A percentile compares a stretch with the other conserved stretches of the same genome.
Evolutionary conservation across 805 yeast species (phyloP).

Genomic region (Ascoidea tarda): DNA sequence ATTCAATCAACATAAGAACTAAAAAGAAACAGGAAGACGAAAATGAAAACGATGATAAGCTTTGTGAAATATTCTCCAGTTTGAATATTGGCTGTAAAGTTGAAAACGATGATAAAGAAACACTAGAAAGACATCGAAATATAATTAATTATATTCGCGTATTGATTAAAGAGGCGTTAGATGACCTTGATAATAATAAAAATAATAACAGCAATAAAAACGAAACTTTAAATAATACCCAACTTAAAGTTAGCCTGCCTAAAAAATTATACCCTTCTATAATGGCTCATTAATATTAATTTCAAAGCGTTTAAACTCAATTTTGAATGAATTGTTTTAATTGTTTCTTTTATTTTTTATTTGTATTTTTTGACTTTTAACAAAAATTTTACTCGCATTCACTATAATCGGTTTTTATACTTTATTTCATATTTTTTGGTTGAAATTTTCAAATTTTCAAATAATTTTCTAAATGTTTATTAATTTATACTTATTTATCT

Average conservation of each 20-base stretch:
- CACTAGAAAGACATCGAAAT: background rate
- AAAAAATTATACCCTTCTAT: background rate
- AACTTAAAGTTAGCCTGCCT: no score
- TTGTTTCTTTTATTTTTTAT: no score
- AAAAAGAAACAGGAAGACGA: background rate
- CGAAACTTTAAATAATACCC: background rate
- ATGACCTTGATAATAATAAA: background rate
- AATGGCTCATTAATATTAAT: background rate
- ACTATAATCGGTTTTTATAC: no score
- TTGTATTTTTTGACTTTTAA: no score
- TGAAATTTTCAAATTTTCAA: no score
- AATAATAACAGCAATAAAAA: no score
- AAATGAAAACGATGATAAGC: background rate
- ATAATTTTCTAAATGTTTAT: no score
- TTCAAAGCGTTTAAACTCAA: background rate
- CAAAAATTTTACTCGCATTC: no score
- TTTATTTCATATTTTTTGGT: no score
- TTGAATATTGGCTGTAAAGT: background rate
- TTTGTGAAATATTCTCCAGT: background rate
- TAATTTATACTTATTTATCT: no score
- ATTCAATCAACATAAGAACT: background rate
- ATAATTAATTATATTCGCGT: background rate
- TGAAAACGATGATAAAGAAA: background rate
- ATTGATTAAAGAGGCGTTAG: no score
- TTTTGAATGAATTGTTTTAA: no score